A percentile compares a stretch with the other conserved stretches of the same genome.
Evolutionary conservation across 768 basidiomycete genomes (phyloP).

Genomic region (Macrolepiota albuminosa): DNA sequence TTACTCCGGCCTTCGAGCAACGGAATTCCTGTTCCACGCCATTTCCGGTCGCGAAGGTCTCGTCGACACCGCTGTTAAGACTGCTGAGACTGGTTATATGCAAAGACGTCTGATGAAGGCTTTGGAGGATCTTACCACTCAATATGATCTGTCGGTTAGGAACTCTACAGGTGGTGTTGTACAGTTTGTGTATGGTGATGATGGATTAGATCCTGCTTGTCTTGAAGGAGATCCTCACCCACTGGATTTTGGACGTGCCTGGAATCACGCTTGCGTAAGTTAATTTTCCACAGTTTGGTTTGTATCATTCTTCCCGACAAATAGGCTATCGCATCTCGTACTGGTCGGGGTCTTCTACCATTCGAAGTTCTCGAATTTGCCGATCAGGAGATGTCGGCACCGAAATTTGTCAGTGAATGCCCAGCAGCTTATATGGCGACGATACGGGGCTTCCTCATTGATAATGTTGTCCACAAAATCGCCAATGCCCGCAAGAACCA

Average conservation of each 20-base stretch:
- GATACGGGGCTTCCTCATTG: constrained; percentile 65
- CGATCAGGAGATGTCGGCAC: constrained; percentile 52
- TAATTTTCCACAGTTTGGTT: background rate
- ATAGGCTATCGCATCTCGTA: constrained; percentile 60
- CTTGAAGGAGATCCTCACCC: constrained; percentile 95
- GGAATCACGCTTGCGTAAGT: constrained; percentile 64
- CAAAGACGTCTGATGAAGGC: constrained; percentile 99
- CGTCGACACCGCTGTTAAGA: constrained; percentile 99
- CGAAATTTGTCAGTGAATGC: constrained; percentile 65
- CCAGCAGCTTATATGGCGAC: constrained; percentile 64
- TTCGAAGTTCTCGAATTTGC: constrained; percentile 80
- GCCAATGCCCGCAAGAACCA: constrained; percentile 63
- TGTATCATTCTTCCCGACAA: background rate
- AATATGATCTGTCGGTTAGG: constrained; percentile 93
- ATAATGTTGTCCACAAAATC: constrained; percentile 61
- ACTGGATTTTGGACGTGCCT: constrained; percentile 82
- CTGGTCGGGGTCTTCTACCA: constrained; percentile 68
- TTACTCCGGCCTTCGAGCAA: constrained; percentile 85
- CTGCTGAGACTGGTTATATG: constrained; percentile 99
- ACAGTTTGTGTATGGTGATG: constrained; percentile 96
- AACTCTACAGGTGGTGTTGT: constrained; percentile 94
- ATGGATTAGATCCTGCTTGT: constrained; percentile 94
- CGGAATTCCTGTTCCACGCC: constrained; percentile 98
- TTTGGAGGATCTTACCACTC: constrained; percentile 91
- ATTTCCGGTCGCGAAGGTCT: constrained; percentile 98